Conservation (phyloP, 1,139 yeast species). For the Taphrina pruni region DNA sequence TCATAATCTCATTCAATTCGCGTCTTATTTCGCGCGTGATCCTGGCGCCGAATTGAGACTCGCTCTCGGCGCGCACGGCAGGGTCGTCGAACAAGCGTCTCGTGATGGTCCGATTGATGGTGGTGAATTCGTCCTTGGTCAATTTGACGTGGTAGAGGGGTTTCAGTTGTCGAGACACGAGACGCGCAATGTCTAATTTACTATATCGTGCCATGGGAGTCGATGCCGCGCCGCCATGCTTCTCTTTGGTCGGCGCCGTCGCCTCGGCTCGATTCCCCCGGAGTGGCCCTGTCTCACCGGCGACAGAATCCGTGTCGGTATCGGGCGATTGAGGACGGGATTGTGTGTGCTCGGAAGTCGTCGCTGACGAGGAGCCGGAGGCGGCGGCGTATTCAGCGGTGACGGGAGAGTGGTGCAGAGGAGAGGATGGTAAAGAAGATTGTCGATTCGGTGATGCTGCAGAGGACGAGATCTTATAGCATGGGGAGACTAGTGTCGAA, state of each 20-base stretch:
- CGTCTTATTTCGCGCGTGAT: conserved; percentile 18
- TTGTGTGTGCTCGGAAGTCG: neutral
- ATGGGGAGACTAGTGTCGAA: neutral
- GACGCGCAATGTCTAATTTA: conserved; percentile 12
- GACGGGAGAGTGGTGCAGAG: neutral
- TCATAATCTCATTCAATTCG: conserved; percentile 12
- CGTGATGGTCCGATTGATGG: conserved; percentile 29
- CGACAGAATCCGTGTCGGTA: neutral
- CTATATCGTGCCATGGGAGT: conserved; percentile 5
- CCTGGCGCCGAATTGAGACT: neutral
- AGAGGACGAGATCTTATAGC: neutral
- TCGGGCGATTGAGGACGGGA: neutral
- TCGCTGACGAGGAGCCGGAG: neutral
- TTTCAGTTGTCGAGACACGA: conserved; percentile 23
- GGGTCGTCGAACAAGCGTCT: conserved; percentile 25
- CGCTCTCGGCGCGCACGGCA: conserved; percentile 1
- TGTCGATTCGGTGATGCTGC: neutral
- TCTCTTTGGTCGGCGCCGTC: neutral
- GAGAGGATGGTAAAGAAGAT: neutral
- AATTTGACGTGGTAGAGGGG: conserved; percentile 25
- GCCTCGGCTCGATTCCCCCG: too few species aligned
- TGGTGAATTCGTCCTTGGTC: conserved; percentile 34
- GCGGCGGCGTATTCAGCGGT: too few species aligned
- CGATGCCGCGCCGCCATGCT: neutral
- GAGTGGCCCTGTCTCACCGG: too few species aligned